phyloP scores from a whole-genome alignment of 805 yeast genomes.

The Schwanniomyces vanrijiae region DNA sequence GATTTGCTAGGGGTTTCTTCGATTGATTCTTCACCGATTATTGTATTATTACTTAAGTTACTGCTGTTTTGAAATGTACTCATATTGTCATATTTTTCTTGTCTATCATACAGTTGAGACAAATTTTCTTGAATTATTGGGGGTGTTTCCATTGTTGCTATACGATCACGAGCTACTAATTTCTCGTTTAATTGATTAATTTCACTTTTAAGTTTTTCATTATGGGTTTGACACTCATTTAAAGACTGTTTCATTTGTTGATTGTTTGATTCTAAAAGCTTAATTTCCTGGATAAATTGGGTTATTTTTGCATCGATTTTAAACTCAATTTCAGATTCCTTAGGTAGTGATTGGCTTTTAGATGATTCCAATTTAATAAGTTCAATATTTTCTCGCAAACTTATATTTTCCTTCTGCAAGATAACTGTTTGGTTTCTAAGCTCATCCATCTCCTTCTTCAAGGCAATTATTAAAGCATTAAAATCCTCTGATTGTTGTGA shows the following conservation, averaged over 20 bases:
- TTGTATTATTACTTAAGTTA: not conserved
- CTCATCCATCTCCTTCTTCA: constrained; percentile 8
- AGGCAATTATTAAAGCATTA: constrained; percentile 1
- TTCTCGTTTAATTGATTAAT: not conserved
- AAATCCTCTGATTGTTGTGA: not conserved
- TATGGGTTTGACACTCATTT: not conserved
- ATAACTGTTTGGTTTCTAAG: constrained; percentile 10
- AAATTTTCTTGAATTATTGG: not conserved
- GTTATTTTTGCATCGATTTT: not conserved
- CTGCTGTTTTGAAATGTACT: not conserved
- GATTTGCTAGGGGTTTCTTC: not conserved
- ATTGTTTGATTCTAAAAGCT: not conserved
- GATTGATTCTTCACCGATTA: not conserved
- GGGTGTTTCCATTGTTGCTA: not conserved
- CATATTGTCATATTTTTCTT: not conserved
- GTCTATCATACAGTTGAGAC: not conserved
- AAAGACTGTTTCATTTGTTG: not conserved
- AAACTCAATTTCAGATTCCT: not conserved
- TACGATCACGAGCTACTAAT: not conserved
- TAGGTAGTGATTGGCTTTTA: not conserved
- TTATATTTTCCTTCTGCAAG: constrained; percentile 7
- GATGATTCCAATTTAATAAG: constrained; percentile 6
- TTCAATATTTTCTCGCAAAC: constrained; percentile 6
- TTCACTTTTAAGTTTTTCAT: not conserved
- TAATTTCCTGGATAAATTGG: constrained; percentile 2